Evolutionary conservation across 2,329 filamentous ascomycete genomes (phyloP).

Genomic region (Colletotrichum sp.): DNA sequence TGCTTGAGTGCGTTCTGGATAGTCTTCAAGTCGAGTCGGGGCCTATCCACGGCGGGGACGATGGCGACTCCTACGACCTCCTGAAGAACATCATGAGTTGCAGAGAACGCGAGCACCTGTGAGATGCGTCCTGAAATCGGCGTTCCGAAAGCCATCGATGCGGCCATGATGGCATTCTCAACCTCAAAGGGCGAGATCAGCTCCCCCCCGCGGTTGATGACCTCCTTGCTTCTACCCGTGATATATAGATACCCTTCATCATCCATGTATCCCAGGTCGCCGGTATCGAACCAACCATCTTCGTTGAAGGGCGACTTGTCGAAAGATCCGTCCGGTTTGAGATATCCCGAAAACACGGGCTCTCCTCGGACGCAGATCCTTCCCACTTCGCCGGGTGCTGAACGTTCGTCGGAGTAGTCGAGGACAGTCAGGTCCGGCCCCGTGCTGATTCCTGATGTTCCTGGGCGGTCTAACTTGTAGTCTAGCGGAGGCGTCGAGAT

Average conservation of each 20-base stretch:
- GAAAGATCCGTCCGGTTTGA: constrained; percentile 44
- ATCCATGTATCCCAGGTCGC: constrained; percentile 59
- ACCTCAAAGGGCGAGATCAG: constrained; percentile 65
- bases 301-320: constrained; percentile 51
- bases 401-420: constrained; percentile 40
- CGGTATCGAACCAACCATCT: constrained; percentile 60
- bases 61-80: constrained; percentile 61
- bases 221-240: constrained; percentile 60
- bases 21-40: constrained; percentile 51
- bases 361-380: constrained; percentile 57
- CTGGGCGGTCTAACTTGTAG: constrained; percentile 55
- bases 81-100: constrained; percentile 56
- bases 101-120: constrained; percentile 59
- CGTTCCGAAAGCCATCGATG: constrained; percentile 44
- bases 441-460: constrained; percentile 57
- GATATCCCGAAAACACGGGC: constrained; percentile 56
- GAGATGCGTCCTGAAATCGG: constrained; percentile 50
- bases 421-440: constrained; percentile 58
- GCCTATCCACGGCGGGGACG: constrained; percentile 48
- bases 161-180: constrained; percentile 59
- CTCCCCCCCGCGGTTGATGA: constrained; percentile 63
- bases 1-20: constrained; percentile 52
- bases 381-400: constrained; percentile 42
- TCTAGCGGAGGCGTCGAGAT: constrained; percentile 60
- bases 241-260: constrained; percentile 57